These are phyloP conservation scores for Ananas comosus DNA, from an alignment of 176 grass and related monocot species.

Conservation along the genomic window DNA sequence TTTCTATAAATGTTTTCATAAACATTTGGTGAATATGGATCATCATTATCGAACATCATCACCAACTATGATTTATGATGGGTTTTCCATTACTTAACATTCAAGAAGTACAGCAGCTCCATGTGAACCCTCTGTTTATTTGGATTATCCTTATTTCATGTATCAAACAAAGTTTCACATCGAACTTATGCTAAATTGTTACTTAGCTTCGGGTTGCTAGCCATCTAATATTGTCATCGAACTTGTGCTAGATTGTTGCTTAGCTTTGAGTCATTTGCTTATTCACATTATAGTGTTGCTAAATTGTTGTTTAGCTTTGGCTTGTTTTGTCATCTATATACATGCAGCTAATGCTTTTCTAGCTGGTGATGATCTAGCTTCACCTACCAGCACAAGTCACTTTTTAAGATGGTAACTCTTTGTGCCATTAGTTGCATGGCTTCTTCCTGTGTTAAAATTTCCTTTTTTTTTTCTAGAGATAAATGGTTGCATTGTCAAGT, in stretches of 20 bases:
- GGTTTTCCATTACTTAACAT: conserved; percentile 7
- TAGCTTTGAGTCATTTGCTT: too few relatives aligned
- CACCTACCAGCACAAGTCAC: conserved; percentile 20
- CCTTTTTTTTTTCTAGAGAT: conserved; percentile 10
- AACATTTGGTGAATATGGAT: neutral
- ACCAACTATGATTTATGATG: conserved; percentile 11
- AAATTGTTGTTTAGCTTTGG: neutral
- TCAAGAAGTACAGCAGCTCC: conserved; percentile 18
- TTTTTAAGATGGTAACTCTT: conserved; percentile 27
- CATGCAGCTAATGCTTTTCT: conserved; percentile 14
- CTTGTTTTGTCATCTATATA: conserved; percentile 7
- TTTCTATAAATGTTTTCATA: neutral
- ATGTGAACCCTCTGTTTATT: conserved; percentile 1
- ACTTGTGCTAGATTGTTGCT: too few relatives aligned
- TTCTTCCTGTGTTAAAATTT: conserved; percentile 22
- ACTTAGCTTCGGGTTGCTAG: too few relatives aligned
- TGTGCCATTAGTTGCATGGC: conserved; percentile 28
- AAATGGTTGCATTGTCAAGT: conserved; percentile 12
- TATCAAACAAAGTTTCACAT: too few relatives aligned
- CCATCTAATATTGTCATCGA: too few relatives aligned
- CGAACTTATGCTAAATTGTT: too few relatives aligned
- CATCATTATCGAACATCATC: conserved; percentile 15
- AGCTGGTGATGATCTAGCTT: conserved; percentile 26
- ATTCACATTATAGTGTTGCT: neutral
- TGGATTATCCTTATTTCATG: too few relatives aligned